Percentiles rank a stretch among this genome's conserved stretches.
Conservation (phyloP, 495 filamentous ascomycete species). For the Tuber indicum region DNA sequence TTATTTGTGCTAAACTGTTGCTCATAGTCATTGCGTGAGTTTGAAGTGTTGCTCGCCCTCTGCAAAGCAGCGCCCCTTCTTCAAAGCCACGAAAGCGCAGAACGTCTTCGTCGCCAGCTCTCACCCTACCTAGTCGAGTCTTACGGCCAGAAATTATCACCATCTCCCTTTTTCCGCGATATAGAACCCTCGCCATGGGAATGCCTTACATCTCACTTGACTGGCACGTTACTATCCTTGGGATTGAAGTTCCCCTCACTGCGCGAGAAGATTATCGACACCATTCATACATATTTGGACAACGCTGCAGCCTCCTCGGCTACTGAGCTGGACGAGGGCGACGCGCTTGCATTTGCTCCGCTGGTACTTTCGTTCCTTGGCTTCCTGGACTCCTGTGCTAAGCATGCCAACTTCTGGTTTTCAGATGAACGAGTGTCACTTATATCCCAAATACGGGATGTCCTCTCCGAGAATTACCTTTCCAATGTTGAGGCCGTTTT, state of each 20-base stretch:
- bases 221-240: constrained; percentile 68
- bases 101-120: constrained; percentile 65
- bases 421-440: constrained; percentile 44
- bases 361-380: constrained; percentile 76
- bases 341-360: constrained; percentile 63
- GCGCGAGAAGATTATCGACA: constrained; percentile 54
- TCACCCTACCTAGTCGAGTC: constrained; percentile 77
- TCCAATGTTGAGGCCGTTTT: constrained; percentile 78
- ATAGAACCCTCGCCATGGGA: constrained; percentile 89
- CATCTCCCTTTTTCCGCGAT: constrained; percentile 72
- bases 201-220: constrained; percentile 67
- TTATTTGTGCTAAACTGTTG: constrained; percentile 37
- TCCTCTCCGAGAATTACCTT: constrained; percentile 76
- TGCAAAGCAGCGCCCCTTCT: constrained; percentile 77
- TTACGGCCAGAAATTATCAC: constrained; percentile 64
- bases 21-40: constrained; percentile 62
- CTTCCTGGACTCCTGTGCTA: constrained; percentile 73
- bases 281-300: constrained; percentile 60
- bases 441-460: constrained; percentile 58
- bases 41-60: constrained; percentile 80
- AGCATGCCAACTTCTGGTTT: constrained; percentile 69
- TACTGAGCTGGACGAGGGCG: constrained; percentile 47
- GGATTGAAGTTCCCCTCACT: constrained; percentile 63
- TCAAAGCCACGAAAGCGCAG: constrained; percentile 59
- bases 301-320: constrained; percentile 54